Evolutionary conservation across 345 rosid species (phyloP), one percentile per base, ranked within the genome.

Genomic region (Rubroshorea leprosula): DNA sequence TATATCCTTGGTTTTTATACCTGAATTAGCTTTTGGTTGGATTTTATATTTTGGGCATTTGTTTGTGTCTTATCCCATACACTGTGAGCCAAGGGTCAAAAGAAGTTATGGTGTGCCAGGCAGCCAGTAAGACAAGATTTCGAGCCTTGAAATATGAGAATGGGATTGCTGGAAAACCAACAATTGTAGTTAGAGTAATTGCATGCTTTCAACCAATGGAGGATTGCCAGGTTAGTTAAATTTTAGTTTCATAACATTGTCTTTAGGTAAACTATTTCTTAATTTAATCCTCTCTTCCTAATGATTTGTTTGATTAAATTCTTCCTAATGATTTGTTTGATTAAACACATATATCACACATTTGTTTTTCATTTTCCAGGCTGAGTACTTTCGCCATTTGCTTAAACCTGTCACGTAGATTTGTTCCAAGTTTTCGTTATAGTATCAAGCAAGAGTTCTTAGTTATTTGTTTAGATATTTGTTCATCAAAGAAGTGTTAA

Each of bases 41-140:
- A 45, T 58, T 57, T 25, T 58, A 43, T 23, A 9, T 23, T 22
- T 27, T 54, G 57, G 70, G 52, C 18, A 50, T 43, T 54, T 48
- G 64, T 58, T 43, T 44, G 27, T 58, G 59, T 58, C 49, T 48
- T 46, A 17, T 43, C 66, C 23, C 49, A 1, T 48, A 54, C 60
- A 58, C 50, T 10, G 38, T 52, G 60, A 57, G 55, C 49, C 60
- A 69, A 71, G 73, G 59, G 77, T 31, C 51, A 49, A 31, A 67
- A 58, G 83, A 67, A 84, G 94, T 87, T 80, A 93, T 93, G 99
- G 99, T 93, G 86, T 83, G 99, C 73, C 99, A 93, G 81, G 86
- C 95, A 56, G 97, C 97, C 41, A 69, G 95, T 72, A 92, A 79
- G 73, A 93, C 95, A 64, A 93, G 89, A 79, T 93, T 93, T 72